Percentiles rank a stretch among this genome's conserved stretches.
Evolutionary conservation across 2,329 filamentous ascomycete genomes (phyloP).

Genomic region (Cephalotrichum gorgonifer): DNA sequence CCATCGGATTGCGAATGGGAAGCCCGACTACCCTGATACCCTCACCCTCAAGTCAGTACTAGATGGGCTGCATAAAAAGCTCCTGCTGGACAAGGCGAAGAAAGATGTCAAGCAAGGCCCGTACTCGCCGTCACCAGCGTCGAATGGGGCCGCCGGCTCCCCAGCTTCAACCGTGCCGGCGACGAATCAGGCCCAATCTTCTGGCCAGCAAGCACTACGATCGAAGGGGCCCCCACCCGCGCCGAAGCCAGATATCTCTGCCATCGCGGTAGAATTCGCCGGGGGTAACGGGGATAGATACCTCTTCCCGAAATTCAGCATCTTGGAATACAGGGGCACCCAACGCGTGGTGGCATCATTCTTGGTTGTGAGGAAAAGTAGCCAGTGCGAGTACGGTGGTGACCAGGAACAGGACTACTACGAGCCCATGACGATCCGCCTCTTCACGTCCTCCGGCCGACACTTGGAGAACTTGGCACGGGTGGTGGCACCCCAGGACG

Average conservation of each 20-base stretch:
- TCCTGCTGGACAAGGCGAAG: conserved; percentile 7
- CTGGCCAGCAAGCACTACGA: conserved; percentile 23
- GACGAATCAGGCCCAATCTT: conserved; percentile 27
- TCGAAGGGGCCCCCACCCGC: conserved; percentile 47
- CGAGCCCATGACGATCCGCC: conserved; percentile 58
- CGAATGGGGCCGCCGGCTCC: neutral
- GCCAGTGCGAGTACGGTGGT: conserved; percentile 53
- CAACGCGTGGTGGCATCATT: conserved; percentile 65
- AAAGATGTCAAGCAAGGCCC: conserved; percentile 12
- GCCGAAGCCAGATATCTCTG: conserved; percentile 50
- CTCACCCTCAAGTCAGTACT: conserved; percentile 42
- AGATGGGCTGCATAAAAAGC: conserved; percentile 29
- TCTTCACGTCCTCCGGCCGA: conserved; percentile 42
- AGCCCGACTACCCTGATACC: conserved; percentile 39
- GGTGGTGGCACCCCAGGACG: conserved; percentile 52
- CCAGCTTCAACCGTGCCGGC: conserved; percentile 7
- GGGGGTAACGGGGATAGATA: conserved; percentile 63
- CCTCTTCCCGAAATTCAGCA: conserved; percentile 68
- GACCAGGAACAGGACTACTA: conserved; percentile 61
- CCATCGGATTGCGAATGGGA: conserved; percentile 40
- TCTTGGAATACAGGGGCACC: conserved; percentile 56
- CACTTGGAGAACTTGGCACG: conserved; percentile 50
- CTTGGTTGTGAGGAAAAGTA: conserved; percentile 63
- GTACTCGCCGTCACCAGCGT: conserved; percentile 9
- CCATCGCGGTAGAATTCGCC: conserved; percentile 59